Evolutionary conservation across 495 filamentous ascomycete species (phyloP), one percentile per base, ranked within the genome.

Genomic region (Amorphotheca resinae): DNA sequence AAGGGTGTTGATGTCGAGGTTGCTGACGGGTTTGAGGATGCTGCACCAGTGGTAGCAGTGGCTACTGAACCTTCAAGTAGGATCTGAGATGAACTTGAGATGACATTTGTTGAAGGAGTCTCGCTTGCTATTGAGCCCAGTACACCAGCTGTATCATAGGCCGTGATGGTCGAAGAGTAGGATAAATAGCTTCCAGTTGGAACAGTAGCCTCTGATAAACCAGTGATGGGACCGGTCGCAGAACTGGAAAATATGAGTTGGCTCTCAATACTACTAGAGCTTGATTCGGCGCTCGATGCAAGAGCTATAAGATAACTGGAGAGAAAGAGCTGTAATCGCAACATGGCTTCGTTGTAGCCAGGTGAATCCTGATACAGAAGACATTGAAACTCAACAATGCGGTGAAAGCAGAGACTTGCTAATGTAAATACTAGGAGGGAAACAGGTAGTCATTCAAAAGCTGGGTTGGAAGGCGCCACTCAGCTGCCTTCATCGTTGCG

Each of bases 171-270:
- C 9, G 63, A 57, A 12, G 57, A 50, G 41, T 64, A 64, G 1
- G 62, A 55, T 22, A 59, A 39, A 41, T 71, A 69, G 41, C 48
- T 44, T 26, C 65, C 68, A 0, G 47, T 62, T 11, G 63, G 63
- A 7, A 57, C 20, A 0, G 52, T 51, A 14, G 53, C 46, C 23
- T 63, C 60, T 14, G 41, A 49, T 20, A 49, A 41, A 25, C 56
- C 46, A 6, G 25, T 30, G 25, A 30, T 30, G 44, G 25, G 12
- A 12, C 25, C 25, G 12, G 25, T 30, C 6, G 25, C 12, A 12
- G 25, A 30, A 12, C 6, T 6, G 25, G 25, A 6, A 6, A 12
- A 30, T 12, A 30, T 6, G 25, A 30, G 6, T 6, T 6, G 25
- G 6, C 6, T 6, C 6, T 12, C 12, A 6, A 6, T 12, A 30